A percentile compares a stretch with the other conserved stretches of the same genome.
These are phyloP conservation scores for Glycyrrhiza uralensis DNA, from an alignment of 306 rosid genomes.

Conservation along the genomic window DNA sequence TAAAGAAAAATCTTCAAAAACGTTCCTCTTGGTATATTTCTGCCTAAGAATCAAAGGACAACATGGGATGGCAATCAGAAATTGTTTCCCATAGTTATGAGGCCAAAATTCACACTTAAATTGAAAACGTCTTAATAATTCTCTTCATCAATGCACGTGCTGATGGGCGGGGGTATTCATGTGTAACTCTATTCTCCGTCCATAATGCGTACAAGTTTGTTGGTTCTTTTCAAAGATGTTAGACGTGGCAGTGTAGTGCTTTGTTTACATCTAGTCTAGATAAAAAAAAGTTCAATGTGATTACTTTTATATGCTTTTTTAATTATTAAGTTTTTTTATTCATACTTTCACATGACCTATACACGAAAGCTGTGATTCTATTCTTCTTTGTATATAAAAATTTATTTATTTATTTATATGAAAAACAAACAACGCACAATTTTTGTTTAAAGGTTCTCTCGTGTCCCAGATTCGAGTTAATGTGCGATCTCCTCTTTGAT, in stretches of 20 bases:
- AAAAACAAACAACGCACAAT: background rate
- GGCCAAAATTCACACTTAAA: background rate
- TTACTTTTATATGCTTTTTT: background rate
- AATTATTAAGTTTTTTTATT: background rate
- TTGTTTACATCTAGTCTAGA: background rate
- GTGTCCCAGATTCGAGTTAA: no score
- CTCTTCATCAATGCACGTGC: background rate
- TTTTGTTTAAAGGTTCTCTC: no score
- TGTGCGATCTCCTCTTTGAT: no score
- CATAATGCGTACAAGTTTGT: background rate
- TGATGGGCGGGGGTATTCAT: background rate
- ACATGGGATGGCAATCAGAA: background rate
- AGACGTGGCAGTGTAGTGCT: background rate
- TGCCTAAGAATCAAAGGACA: background rate
- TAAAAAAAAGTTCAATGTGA: background rate
- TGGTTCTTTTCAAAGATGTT: background rate
- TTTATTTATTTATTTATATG: background rate
- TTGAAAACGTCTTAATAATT: background rate
- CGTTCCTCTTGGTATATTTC: background rate
- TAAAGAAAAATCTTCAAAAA: background rate
- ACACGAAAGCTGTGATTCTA: background rate
- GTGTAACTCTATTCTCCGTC: background rate
- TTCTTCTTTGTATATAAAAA: background rate
- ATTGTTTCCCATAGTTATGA: background rate
- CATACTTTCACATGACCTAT: background rate